A percentile compares a stretch with the other conserved stretches of the same genome.
These are phyloP conservation scores for Ganoderma multipileum DNA, from an alignment of 1,284 basidiomycete species.

Conservation along the genomic window DNA sequence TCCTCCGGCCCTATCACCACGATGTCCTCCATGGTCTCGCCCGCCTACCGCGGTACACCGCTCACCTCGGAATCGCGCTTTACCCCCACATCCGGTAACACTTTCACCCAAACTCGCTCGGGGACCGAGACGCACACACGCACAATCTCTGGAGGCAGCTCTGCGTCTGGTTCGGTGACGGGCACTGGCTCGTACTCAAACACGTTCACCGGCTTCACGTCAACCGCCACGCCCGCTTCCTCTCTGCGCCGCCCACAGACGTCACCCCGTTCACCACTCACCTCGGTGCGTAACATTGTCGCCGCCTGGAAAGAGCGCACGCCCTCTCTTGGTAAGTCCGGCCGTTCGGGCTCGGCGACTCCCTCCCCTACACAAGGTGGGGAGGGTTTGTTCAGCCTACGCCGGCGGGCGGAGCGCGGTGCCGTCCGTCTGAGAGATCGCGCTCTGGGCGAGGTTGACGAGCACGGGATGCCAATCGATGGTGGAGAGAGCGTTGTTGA, in stretches of 20 bases:
- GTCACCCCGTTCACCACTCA: slow-evolving; percentile 70
- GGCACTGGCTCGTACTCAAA: slow-evolving; percentile 36
- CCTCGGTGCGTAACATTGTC: slow-evolving; percentile 80
- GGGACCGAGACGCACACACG: slow-evolving; percentile 34
- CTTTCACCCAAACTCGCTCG: slow-evolving; percentile 40
- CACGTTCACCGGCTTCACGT: slow-evolving; percentile 43
- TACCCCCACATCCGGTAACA: slow-evolving; percentile 44
- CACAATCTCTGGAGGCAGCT: slow-evolving; percentile 14
- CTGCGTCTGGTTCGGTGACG: slow-evolving; percentile 10
- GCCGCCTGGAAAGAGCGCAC: slow-evolving; percentile 80
- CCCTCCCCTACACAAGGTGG: slow-evolving; percentile 44
- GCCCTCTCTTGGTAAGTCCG: slow-evolving; percentile 45
- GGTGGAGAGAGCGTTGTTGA: slow-evolving; percentile 18
- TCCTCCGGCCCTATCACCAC: slow-evolving; percentile 41
- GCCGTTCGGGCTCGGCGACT: slow-evolving; percentile 39
- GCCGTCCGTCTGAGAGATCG: slow-evolving; percentile 47
- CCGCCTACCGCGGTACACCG: slow-evolving; percentile 38
- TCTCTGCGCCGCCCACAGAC: slow-evolving; percentile 60
- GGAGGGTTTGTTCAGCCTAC: slow-evolving; percentile 68
- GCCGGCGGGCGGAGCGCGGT: slow-evolving; percentile 61
- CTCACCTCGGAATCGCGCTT: slow-evolving; percentile 45
- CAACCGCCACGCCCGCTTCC: slow-evolving; percentile 39
- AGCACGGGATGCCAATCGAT: slow-evolving; percentile 20
- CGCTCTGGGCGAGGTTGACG: slow-evolving; percentile 26
- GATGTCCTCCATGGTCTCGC: slow-evolving; percentile 48